phyloP scores from a whole-genome alignment of 2,329 filamentous ascomycete genomes.

The Trichoderma simmonsii region DNA sequence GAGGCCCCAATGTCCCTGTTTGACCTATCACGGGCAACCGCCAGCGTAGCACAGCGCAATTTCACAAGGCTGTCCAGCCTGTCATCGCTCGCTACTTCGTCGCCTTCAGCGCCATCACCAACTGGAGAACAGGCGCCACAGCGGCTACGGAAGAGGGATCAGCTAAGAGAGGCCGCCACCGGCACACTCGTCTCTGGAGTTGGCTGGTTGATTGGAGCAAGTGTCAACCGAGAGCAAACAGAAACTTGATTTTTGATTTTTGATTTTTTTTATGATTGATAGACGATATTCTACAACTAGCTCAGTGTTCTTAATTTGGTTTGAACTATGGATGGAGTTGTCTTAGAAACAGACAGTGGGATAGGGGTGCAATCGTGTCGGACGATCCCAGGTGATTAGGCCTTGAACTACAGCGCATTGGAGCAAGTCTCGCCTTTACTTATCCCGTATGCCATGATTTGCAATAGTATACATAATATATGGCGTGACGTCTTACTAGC shows the following conservation, averaged over 20 bases:
- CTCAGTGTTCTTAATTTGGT: not conserved
- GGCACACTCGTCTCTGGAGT: constrained; percentile 65
- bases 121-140: constrained; percentile 32
- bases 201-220: constrained; percentile 65
- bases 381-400: not conserved
- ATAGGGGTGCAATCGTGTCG: not conserved
- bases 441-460: not conserved
- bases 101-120: not conserved
- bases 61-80: constrained; percentile 54
- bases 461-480: not conserved
- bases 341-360: not conserved
- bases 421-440: not conserved
- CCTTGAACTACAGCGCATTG: not conserved
- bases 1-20: constrained; percentile 64
- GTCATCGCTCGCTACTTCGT: constrained; percentile 32
- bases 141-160: constrained; percentile 67
- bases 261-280: not conserved
- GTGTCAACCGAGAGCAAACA: constrained; percentile 26
- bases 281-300: not conserved
- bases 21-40: constrained; percentile 60
- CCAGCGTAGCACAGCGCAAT: constrained; percentile 56
- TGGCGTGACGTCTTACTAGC: not conserved
- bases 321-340: not conserved
- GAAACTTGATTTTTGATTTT: not conserved
- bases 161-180: constrained; percentile 63